Base-by-base conservation (phyloP, 225 moss, liverwort and hornwort genomes). In the Lunularia cruciata region DNA sequence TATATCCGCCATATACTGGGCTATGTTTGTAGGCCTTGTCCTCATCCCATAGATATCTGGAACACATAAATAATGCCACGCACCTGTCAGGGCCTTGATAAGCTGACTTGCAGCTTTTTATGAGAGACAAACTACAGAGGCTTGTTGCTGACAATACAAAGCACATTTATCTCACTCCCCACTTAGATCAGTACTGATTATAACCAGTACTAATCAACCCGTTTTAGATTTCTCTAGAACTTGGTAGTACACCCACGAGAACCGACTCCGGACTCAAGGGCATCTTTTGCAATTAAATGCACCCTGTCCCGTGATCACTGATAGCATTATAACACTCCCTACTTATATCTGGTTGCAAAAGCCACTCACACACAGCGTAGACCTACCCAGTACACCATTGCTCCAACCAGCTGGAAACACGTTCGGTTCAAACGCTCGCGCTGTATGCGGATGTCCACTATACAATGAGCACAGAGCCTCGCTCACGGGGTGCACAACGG, bases 1-100 rank as follows among this genome's bases (percentile, higher is more conserved):
- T 19, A 83, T 79, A 58, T 79, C 82, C 56, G 74, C 73, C 82
- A 82, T 82, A 15, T 70, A 77, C 1, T 65, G 67, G 33, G 74
- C 66, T 8, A 85, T 70, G 65, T 85, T 76, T 47, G 68, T 56
- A 2, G 77, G 19, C 57, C 72, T 74, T 65, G 85, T 77, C 47
- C 64, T 70, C 38, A 85, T 57, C 28, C 82, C 76, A 64, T 85
- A 85, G 14, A 85, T 76, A 74, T 82, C 85, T 85, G 82, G 56
- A 73, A 60, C 52, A 43, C 54, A 55, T 9, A 9, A 15, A 47
- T 7, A 20, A 67, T 20, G 37, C 16, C n/a, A 33, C 1, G 8
- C 45, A 63, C 26, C 7, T 22, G 5, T 60, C 60, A 40, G 35
- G 6, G 20, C 22, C 25, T 3, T 25, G 23, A 40, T 40, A 0